Percentiles rank a stretch among this genome's conserved stretches.
Evolutionary conservation across 1,139 yeast species (phyloP).

Genomic region (Suhomyces ambrosiae): DNA sequence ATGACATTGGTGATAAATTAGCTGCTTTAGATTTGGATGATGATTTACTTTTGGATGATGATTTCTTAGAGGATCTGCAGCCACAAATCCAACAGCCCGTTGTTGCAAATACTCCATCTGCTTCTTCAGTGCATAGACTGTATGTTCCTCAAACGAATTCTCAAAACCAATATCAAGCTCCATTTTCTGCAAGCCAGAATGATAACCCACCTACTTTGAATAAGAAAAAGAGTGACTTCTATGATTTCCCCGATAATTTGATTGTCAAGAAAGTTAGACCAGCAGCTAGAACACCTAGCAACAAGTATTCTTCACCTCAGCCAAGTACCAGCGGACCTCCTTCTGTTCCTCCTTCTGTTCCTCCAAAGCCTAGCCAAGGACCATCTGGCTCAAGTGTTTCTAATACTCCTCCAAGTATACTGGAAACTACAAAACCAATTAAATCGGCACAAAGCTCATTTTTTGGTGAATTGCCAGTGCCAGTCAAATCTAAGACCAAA

Average conservation of each 20-base stretch:
- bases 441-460: constrained; percentile 25
- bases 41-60: constrained; percentile 45
- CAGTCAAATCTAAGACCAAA: constrained; percentile 28
- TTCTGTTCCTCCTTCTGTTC: constrained; percentile 8
- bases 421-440: background rate
- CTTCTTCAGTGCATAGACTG: constrained; percentile 2
- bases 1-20: constrained; percentile 11
- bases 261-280: constrained; percentile 45
- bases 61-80: constrained; percentile 21
- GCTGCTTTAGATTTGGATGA: constrained; percentile 51
- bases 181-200: background rate
- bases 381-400: too few relatives aligned
- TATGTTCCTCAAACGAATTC: constrained; percentile 4
- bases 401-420: background rate
- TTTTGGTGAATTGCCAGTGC: constrained; percentile 56
- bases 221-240: constrained; percentile 69
- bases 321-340: constrained; percentile 9
- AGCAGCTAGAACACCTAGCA: constrained; percentile 30
- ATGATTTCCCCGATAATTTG: constrained; percentile 73
- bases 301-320: constrained; percentile 29
- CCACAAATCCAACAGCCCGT: background rate
- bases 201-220: background rate
- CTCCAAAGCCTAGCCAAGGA: too few relatives aligned
- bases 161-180: constrained; percentile 5
- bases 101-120: constrained; percentile 1